Base-by-base conservation (phyloP, 768 basidiomycete genomes). In the Psilocybe azurescens region DNA sequence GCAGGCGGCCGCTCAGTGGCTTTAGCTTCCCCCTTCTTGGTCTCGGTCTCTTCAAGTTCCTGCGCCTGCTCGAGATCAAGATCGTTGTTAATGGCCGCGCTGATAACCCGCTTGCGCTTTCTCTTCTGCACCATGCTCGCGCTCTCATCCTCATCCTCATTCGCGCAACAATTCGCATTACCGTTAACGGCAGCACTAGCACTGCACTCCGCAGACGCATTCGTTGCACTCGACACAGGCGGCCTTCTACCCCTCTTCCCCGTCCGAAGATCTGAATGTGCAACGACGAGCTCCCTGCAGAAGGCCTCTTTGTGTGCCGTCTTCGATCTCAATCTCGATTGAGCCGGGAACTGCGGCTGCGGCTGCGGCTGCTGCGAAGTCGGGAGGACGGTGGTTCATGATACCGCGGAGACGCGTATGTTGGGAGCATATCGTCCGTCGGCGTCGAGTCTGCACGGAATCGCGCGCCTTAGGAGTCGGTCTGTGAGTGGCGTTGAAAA, bases 381-480 rank as follows among this genome's bases (percentile, higher is more conserved):
- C 24, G 2, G 24, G 24, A 24, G 24, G 71, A 68, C 1, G 69
- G 72, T 7, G 77, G 78, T 33, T 82, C 80, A 58, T 78, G 83
- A 64, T 90, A 93, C 30, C 86, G 81, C 9, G 84, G 68, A 4
- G 73, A 72, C 20, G 79, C 73, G 69, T 91, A 94, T 0, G 89
- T 83, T 2, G 74, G 73, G 58, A 93, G 81, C 71, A 87, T 93
- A 70, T 94, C 92, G 61, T 90, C 78, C 18, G 82, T 75, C 1
- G 78, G 73, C 1, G 88, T 87, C 16, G 92, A 89, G 73, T 94
- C 91, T 5, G 87, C 86, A 53, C 91, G 86, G 78, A 92, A 94
- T 7, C 91, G 81, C 0, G 91, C 91, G 49, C 92, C 89, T 74
- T 85, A 92, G 46, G 74, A 57, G 67, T 93, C 92, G 1, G 84